These are phyloP conservation scores for Aspergillus sclerotialis DNA, from an alignment of 2,329 filamentous ascomycete species.

Conservation along the genomic window DNA sequence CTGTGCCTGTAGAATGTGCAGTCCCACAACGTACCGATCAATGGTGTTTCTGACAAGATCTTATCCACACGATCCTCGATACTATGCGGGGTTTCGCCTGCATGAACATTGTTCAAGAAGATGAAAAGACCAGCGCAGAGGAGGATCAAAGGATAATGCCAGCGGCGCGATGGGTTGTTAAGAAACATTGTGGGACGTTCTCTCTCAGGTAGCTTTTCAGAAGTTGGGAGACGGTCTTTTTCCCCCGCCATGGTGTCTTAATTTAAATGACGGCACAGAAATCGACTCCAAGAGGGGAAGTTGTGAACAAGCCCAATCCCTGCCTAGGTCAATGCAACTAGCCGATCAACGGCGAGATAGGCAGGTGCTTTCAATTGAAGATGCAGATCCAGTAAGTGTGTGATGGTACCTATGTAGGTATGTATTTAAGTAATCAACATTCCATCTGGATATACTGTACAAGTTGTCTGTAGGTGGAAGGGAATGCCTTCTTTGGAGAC, in stretches of 20 bases:
- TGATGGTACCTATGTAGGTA: no score
- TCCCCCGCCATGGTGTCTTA: background rate
- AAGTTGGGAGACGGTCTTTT: background rate
- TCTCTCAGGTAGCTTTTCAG: background rate
- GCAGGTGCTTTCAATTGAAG: no score
- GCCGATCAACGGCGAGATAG: no score
- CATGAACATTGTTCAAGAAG: conserved; percentile 2
- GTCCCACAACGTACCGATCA: conserved; percentile 40
- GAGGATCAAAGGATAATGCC: conserved; percentile 1
- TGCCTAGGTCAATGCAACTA: no score
- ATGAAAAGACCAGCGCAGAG: conserved; percentile 4
- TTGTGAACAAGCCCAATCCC: no score
- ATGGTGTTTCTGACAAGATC: conserved; percentile 41
- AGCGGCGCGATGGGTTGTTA: background rate
- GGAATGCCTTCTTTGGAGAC: no score
- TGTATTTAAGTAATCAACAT: no score
- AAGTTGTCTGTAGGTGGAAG: no score
- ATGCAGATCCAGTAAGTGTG: no score
- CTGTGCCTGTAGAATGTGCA: background rate
- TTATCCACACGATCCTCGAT: conserved; percentile 34
- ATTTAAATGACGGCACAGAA: no score
- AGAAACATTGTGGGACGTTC: background rate
- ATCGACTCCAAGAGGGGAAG: no score
- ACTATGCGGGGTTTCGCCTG: conserved; percentile 6
- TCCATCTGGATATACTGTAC: no score